These are phyloP conservation scores for Ceratobasidium sp. DNA, from an alignment of 1,284 basidiomycete genomes.

Conservation along the genomic window DNA sequence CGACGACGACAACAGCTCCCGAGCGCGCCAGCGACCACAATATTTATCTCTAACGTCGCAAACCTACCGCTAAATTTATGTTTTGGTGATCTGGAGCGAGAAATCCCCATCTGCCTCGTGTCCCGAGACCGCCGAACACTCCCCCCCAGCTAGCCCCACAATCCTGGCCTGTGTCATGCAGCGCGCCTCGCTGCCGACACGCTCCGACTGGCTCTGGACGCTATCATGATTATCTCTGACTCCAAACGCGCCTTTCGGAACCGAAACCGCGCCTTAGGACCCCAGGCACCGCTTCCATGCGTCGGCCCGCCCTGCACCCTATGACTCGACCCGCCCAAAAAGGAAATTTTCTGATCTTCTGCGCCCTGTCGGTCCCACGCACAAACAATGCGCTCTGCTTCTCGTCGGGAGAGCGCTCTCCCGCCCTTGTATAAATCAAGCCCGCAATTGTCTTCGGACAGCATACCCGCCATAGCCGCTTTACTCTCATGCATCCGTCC, in stretches of 20 bases:
- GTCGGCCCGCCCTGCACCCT: constrained; percentile 10
- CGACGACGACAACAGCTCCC: constrained; percentile 4
- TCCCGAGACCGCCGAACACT: neutral
- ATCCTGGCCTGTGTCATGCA: neutral
- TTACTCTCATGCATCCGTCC: constrained; percentile 11
- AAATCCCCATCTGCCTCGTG: neutral
- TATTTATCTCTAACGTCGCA: neutral
- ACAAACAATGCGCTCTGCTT: constrained; percentile 41
- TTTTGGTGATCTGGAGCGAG: constrained; percentile 1
- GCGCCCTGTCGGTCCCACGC: neutral
- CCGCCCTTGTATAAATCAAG: constrained; percentile 15
- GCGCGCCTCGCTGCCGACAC: neutral
- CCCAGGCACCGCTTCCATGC: constrained; percentile 1
- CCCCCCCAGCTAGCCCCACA: neutral
- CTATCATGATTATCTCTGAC: constrained; percentile 27
- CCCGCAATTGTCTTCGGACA: neutral
- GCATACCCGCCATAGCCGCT: neutral
- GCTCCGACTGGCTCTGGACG: constrained; percentile 5
- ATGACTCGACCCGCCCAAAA: constrained; percentile 39
- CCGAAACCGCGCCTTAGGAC: constrained; percentile 22
- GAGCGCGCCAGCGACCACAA: neutral
- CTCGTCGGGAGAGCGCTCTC: constrained; percentile 28
- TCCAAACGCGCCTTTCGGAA: constrained; percentile 31
- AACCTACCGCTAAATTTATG: neutral
- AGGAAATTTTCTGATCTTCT: constrained; percentile 17